Percentiles rank a stretch among this genome's conserved stretches.
These are phyloP conservation scores for Neonectria sp. DNA, from an alignment of 2,329 filamentous ascomycete genomes.

Conservation along the genomic window DNA sequence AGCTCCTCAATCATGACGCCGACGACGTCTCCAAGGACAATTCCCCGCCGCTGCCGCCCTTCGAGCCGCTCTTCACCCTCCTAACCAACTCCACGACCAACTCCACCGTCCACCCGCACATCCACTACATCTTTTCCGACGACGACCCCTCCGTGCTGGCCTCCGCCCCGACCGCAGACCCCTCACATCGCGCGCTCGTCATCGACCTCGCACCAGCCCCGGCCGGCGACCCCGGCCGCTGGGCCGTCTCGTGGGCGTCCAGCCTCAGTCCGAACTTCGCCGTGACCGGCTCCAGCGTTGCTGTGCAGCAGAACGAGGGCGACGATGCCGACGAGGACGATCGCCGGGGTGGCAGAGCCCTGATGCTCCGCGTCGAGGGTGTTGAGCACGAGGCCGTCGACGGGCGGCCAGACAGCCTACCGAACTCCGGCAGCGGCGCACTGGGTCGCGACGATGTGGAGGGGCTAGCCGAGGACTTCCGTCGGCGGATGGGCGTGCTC, in stretches of 20 bases:
- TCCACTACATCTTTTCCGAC: constrained; percentile 95
- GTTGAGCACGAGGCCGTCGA: constrained; percentile 56
- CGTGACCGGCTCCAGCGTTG: constrained; percentile 63
- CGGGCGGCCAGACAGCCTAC: constrained; percentile 44
- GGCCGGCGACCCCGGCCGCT: constrained; percentile 57
- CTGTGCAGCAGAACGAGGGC: constrained; percentile 59
- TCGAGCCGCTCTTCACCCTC: constrained; percentile 88
- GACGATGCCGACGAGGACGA: constrained; percentile 44
- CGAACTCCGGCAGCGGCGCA: constrained; percentile 51
- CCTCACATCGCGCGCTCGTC: constrained; percentile 65
- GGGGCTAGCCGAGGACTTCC: constrained; percentile 69
- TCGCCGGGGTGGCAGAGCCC: constrained; percentile 47
- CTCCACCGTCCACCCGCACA: constrained; percentile 85
- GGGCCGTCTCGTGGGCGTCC: constrained; percentile 76
- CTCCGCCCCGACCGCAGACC: constrained; percentile 67
- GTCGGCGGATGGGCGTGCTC: constrained; percentile 69
- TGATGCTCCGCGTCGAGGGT: constrained; percentile 56
- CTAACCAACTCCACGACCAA: constrained; percentile 82
- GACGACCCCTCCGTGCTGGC: constrained; percentile 87
- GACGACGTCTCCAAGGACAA: constrained; percentile 28
- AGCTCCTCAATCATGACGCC: constrained; percentile 33
- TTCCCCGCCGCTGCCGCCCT: constrained; percentile 58
- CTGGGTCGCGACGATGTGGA: constrained; percentile 64
- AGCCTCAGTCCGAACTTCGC: constrained; percentile 84
- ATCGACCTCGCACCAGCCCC: constrained; percentile 65